Evolutionary conservation across 2,329 filamentous ascomycete genomes (phyloP).

Genomic region (Emmonsiellopsis sp.): DNA sequence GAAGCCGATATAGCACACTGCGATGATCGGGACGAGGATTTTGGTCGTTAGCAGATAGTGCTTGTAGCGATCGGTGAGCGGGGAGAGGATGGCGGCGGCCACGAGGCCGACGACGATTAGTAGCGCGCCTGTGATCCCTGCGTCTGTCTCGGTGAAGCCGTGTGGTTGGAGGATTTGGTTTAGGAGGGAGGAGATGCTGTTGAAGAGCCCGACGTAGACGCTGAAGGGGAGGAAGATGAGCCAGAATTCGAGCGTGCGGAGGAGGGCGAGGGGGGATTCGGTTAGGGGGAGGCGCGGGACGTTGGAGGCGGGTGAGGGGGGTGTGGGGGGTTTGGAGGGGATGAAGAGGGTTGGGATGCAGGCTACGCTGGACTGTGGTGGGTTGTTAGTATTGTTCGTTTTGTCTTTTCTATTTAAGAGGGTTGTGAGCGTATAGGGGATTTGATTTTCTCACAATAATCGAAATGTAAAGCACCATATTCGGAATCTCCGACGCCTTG

Average conservation of each 20-base stretch:
- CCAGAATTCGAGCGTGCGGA: conserved; percentile 62
- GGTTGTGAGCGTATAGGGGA: not conserved
- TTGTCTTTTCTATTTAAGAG: not conserved
- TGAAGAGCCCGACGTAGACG: conserved; percentile 87
- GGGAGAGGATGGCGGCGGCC: conserved; percentile 63
- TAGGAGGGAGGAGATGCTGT: conserved; percentile 75
- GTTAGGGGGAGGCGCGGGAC: conserved; percentile 46
- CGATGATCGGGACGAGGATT: conserved; percentile 64
- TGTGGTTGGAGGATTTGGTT: conserved; percentile 87
- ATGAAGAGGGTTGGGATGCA: conserved; percentile 73
- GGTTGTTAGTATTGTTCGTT: not conserved
- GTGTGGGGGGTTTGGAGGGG: conserved; percentile 66
- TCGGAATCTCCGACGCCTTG: conserved; percentile 56
- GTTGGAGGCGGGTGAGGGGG: conserved; percentile 59
- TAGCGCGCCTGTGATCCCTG: conserved; percentile 81
- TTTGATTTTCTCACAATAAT: conserved; percentile 57
- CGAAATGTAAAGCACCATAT: conserved; percentile 75
- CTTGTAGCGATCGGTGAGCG: conserved; percentile 79
- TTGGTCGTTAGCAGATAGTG: conserved; percentile 66
- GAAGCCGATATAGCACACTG: conserved; percentile 63
- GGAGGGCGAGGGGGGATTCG: conserved; percentile 46
- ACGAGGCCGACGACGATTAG: conserved; percentile 84
- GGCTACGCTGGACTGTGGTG: conserved; percentile 50
- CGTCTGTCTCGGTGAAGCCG: conserved; percentile 71
- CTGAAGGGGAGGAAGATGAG: conserved; percentile 72